Conservation (phyloP, 495 filamentous ascomycete species). For the Aspergillus avenaceus region DNA sequence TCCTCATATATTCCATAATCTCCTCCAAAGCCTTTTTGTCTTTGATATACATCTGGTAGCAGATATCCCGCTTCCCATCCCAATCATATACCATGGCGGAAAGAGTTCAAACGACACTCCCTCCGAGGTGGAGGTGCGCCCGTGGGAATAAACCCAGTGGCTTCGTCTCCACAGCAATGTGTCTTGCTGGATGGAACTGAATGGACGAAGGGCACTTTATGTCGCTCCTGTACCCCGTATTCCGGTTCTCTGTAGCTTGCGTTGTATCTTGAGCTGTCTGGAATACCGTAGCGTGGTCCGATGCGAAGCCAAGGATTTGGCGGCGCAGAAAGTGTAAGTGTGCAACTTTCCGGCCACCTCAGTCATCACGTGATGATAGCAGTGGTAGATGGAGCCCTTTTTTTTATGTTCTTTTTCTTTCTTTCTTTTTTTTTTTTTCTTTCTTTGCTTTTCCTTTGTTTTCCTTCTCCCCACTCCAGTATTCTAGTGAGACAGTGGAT, state of each 20-base stretch:
- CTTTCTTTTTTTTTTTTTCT: not conserved
- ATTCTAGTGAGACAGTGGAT: too few species aligned
- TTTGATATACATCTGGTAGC: conserved; percentile 68
- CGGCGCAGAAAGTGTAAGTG: conserved; percentile 19
- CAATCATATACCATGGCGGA: conserved; percentile 68
- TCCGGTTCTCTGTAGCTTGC: not conserved
- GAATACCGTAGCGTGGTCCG: conserved; percentile 15
- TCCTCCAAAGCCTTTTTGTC: conserved; percentile 66
- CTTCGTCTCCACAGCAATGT: not conserved
- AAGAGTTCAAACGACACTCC: conserved; percentile 2
- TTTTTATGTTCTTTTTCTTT: not conserved
- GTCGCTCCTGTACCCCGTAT: conserved; percentile 42
- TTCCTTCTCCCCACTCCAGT: too few species aligned
- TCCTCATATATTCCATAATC: conserved; percentile 60
- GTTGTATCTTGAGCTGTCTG: conserved; percentile 8
- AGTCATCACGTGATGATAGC: not conserved
- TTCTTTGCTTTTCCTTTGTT: not conserved
- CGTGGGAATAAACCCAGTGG: conserved; percentile 14
- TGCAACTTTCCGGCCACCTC: not conserved
- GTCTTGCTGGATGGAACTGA: not conserved
- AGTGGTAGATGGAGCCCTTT: not conserved
- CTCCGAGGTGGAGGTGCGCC: conserved; percentile 21
- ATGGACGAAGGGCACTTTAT: conserved; percentile 28
- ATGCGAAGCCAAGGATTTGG: conserved; percentile 2
- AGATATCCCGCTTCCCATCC: conserved; percentile 64